A percentile compares a stretch with the other conserved stretches of the same genome.
phyloP scores from a whole-genome alignment of 305 asterid species.

The Rubia peregrina region DNA sequence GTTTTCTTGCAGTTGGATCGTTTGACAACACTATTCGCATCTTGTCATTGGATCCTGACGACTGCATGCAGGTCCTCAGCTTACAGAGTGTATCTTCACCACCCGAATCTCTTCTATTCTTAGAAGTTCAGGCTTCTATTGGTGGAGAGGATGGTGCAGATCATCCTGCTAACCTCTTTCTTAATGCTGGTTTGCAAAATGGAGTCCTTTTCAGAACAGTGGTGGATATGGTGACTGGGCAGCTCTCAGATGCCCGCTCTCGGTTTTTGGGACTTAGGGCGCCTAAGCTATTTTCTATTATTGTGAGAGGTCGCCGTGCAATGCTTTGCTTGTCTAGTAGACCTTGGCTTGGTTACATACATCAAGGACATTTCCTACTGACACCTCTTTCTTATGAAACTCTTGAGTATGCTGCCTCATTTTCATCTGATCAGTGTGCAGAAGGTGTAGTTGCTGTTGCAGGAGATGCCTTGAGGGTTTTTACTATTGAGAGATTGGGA shows the following conservation, averaged over 20 bases:
- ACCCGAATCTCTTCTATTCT: conserved; percentile 93
- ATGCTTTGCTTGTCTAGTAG: conserved; percentile 98
- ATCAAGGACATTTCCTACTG: conserved; percentile 94
- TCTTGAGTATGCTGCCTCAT: conserved; percentile 96
- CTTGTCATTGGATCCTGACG: conserved; percentile 93
- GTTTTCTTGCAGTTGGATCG: conserved; percentile 97
- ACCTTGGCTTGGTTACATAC: conserved; percentile 99
- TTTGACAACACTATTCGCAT: conserved; percentile 93
- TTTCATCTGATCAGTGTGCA: conserved; percentile 99
- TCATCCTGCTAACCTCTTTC: conserved; percentile 93
- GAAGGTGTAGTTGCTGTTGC: conserved; percentile 99
- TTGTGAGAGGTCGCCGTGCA: conserved; percentile 82
- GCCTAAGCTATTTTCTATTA: conserved; percentile 82
- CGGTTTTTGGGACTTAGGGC: conserved; percentile 94
- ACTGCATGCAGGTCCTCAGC: conserved; percentile 93
- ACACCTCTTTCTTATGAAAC: conserved; percentile 95
- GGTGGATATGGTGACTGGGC: conserved; percentile 97
- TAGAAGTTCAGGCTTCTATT: conserved; percentile 94
- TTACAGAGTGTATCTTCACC: conserved; percentile 94
- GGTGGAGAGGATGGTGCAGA: conserved; percentile 99
- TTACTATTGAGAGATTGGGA: conserved; percentile 93
- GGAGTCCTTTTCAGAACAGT: conserved; percentile 95
- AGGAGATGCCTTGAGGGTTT: conserved; percentile 93
- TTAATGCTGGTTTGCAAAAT: conserved; percentile 90
- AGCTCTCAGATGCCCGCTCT: conserved; percentile 97